These are phyloP conservation scores for Phytophthora agathidicida DNA, from an alignment of 352 stramenopile species.

Conservation along the genomic window DNA sequence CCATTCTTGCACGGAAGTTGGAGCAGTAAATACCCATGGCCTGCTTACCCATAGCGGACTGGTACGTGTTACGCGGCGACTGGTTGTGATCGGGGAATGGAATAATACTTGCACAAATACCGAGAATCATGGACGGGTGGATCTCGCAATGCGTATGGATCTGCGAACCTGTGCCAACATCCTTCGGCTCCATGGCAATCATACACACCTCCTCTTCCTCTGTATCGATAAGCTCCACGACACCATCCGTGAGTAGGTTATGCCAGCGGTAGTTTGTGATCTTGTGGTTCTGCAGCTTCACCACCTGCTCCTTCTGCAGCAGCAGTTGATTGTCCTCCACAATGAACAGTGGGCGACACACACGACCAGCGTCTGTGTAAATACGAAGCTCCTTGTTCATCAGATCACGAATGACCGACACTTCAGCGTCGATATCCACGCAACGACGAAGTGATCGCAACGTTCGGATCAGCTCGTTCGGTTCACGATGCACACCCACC, in stretches of 20 bases:
- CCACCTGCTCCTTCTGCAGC: conserved; percentile 98
- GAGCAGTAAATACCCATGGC: conserved; percentile 99
- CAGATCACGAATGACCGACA: conserved; percentile 98
- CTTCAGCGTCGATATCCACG: conserved; percentile 98
- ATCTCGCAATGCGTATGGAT: conserved; percentile 99
- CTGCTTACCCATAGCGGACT: conserved; percentile 99
- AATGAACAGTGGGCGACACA: conserved; percentile 99
- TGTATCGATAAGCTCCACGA: conserved; percentile 98
- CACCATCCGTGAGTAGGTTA: conserved; percentile 92
- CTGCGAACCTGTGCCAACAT: conserved; percentile 87
- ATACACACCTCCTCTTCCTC: conserved; percentile 99
- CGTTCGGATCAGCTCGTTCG: conserved; percentile 95
- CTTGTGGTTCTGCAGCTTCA: conserved; percentile 93
- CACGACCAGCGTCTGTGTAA: conserved; percentile 99
- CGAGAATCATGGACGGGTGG: conserved; percentile 99
- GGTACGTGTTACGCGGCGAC: conserved; percentile 99
- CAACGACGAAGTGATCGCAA: conserved; percentile 95
- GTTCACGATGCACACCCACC: conserved; percentile 98
- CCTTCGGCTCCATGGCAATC: conserved; percentile 99
- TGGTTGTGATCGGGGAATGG: conserved; percentile 99
- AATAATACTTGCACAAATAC: conserved; percentile 99
- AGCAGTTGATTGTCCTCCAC: conserved; percentile 96
- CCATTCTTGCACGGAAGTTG: conserved; percentile 99
- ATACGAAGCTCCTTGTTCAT: conserved; percentile 99
- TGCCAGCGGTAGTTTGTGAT: conserved; percentile 90